phyloP scores from a whole-genome alignment of 1,284 basidiomycete species.

The Ganoderma lucidum region DNA sequence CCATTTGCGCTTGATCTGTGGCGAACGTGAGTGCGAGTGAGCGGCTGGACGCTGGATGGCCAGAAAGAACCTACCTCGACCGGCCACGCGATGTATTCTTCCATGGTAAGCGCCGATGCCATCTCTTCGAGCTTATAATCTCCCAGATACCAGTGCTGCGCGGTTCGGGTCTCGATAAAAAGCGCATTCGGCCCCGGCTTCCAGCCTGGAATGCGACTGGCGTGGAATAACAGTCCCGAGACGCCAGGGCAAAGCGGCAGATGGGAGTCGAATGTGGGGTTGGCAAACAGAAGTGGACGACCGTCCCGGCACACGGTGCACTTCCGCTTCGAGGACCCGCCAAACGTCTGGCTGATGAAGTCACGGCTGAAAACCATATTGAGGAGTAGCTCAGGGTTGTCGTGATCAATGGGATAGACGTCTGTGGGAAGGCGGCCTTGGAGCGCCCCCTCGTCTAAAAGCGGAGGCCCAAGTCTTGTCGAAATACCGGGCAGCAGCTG shows the following conservation, averaged over 20 bases:
- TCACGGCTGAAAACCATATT: slow-evolving; percentile 19
- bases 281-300: slow-evolving; percentile 29
- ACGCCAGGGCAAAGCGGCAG: slow-evolving; percentile 29
- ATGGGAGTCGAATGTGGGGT: slow-evolving; percentile 29
- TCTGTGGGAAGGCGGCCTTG: background rate
- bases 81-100: slow-evolving; percentile 31
- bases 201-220: slow-evolving; percentile 14
- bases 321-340: slow-evolving; percentile 22
- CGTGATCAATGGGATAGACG: slow-evolving; percentile 19
- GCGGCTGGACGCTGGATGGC: no score
- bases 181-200: slow-evolving; percentile 19
- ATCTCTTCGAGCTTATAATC: slow-evolving; percentile 28
- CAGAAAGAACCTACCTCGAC: slow-evolving; percentile 18
- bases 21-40: background rate
- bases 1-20: slow-evolving; percentile 15
- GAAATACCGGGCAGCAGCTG: background rate
- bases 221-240: slow-evolving; percentile 30
- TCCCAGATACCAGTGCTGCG: slow-evolving; percentile 34
- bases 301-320: slow-evolving; percentile 19
- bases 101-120: slow-evolving; percentile 19
- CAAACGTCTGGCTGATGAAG: slow-evolving; percentile 29
- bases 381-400: slow-evolving; percentile 17
- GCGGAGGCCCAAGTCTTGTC: background rate
- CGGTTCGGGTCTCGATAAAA: slow-evolving; percentile 23
- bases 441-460: background rate